These are phyloP conservation scores for Pichia paraexigua DNA, from an alignment of 805 yeast genomes.

Conservation along the genomic window DNA sequence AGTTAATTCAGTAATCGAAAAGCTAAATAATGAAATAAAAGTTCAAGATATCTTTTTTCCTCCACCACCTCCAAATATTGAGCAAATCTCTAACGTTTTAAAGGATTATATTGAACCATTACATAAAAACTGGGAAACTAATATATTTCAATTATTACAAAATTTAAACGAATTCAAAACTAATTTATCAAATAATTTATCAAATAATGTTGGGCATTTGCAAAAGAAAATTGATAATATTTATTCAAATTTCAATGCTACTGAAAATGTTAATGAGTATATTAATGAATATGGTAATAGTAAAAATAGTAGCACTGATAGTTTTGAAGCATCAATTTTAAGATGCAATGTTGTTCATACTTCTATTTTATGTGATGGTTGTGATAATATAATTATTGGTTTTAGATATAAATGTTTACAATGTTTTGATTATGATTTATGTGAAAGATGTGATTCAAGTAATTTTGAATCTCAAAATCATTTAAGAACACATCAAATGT, in stretches of 20 bases:
- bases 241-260: background rate
- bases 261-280: background rate
- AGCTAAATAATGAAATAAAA: background rate
- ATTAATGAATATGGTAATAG: background rate
- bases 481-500: constrained; percentile 20
- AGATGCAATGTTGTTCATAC: constrained; percentile 11
- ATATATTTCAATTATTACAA: background rate
- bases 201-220: background rate
- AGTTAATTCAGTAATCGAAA: constrained; percentile 1
- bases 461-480: constrained; percentile 15
- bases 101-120: background rate
- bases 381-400: constrained; percentile 29
- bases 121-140: background rate
- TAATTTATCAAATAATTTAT: background rate
- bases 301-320: background rate
- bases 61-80: background rate
- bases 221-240: background rate
- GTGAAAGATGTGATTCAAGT: constrained; percentile 34
- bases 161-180: constrained; percentile 1
- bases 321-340: background rate
- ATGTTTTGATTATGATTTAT: constrained; percentile 47
- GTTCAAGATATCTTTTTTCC: background rate
- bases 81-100: background rate
- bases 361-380: constrained; percentile 27
- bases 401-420: constrained; percentile 43